Evolutionary conservation across 305 asterid species (phyloP), one percentile per base, ranked within the genome.

Genomic region (Solanum hybrid): DNA sequence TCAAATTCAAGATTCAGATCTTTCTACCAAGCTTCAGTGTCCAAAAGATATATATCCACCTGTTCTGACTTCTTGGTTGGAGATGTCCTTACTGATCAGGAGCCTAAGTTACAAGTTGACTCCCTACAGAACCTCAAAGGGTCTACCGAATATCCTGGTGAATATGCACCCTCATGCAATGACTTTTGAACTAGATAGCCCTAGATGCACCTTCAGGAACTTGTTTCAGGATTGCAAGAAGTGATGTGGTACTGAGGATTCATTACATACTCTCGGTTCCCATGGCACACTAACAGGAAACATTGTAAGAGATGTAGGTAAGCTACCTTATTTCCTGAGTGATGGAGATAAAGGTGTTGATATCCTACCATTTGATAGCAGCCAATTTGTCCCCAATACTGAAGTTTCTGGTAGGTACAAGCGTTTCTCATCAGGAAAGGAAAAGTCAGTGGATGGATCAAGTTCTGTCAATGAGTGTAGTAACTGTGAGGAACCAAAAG

Each of bases 401-500:
- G 91, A 90, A 72, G 87, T 80, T 78, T 86, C 90, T 32, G 82
- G 51, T 60, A 38, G 82, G 81, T 89, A 90, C 79, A 87, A 92
- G 24, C 79, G 87, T 89, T 88, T 89, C 85, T 92, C 88, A 78
- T 90, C 89, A 10, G 88, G 76, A 81, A 79, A 72, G 76, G 91
- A 71, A 38, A 88, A 89, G 38, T 89, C 90, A 69, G 72, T 35
- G 40, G 51, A 89, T 88, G 85, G 79, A 82, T 90, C 92, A 66
- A 88, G 36, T 20, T 85, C 40, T 26, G 90, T 81, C 80, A 76
- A 72, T 37, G 69, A 78, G 88, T 46, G 72, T 26, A 85, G 88
- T 22, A 40, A 87, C 78, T 76, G 40, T 78, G 64, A 90, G 88
- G 89, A 80, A 79, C 85, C 89, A 27, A 60, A 75, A 27, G 42